Percentiles rank a stretch among this genome's conserved stretches.
Evolutionary conservation across 805 yeast genomes (phyloP).

Genomic region (Debaryomyces hansenii): DNA sequence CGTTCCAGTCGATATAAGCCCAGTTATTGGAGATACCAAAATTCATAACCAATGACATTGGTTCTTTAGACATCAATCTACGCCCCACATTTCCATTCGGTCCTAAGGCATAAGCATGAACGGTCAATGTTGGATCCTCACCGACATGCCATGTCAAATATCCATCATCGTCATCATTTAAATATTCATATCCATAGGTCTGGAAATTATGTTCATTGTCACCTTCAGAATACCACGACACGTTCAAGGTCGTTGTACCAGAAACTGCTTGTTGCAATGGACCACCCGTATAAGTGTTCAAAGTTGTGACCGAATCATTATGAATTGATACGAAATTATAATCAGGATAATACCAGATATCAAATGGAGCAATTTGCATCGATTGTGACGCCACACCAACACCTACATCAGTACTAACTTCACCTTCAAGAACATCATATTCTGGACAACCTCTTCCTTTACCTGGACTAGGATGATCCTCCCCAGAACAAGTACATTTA

Average conservation of each 20-base stretch:
- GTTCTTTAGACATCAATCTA: conserved; percentile 80
- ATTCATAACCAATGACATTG: conserved; percentile 83
- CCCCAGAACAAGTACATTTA: conserved; percentile 77
- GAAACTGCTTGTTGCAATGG: conserved; percentile 92
- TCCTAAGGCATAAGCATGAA: conserved; percentile 69
- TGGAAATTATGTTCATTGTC: conserved; percentile 56
- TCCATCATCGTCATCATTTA: conserved; percentile 66
- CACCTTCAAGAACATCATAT: conserved; percentile 88
- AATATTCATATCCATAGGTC: conserved; percentile 71
- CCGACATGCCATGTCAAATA: conserved; percentile 86
- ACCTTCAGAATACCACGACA: conserved; percentile 76
- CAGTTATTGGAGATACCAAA: conserved; percentile 85
- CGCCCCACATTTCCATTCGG: conserved; percentile 86
- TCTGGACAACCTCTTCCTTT: conserved; percentile 94
- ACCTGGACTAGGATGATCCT: conserved; percentile 86
- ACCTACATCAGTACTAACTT: conserved; percentile 50
- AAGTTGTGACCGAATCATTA: conserved; percentile 66
- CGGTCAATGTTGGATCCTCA: conserved; percentile 64
- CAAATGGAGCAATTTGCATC: conserved; percentile 89
- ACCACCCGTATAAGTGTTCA: conserved; percentile 89
- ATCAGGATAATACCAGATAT: conserved; percentile 91
- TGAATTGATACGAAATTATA: conserved; percentile 72
- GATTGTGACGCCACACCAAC: conserved; percentile 85
- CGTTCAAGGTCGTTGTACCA: conserved; percentile 72
- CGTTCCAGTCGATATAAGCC: conserved; percentile 89